Evolutionary conservation across 2,329 filamentous ascomycete species (phyloP).

Genomic region (Fusarium longipes): DNA sequence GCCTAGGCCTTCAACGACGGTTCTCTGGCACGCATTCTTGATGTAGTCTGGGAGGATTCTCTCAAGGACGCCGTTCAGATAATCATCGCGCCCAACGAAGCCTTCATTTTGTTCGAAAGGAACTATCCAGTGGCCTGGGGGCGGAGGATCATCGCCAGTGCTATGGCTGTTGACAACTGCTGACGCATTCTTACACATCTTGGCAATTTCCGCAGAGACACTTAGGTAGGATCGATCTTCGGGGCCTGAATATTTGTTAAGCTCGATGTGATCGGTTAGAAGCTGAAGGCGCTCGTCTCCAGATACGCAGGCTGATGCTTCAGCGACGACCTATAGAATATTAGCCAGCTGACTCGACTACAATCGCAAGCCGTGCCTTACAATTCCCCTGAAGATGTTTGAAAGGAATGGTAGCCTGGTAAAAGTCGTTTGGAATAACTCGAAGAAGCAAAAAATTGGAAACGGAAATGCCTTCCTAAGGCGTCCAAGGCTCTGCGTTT

Average conservation of each 20-base stretch:
- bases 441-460: background rate
- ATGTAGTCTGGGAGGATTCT: rapidly evolving
- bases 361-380: background rate
- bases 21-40: background rate
- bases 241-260: background rate
- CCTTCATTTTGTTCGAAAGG: background rate
- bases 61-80: background rate
- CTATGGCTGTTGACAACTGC: too few species aligned
- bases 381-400: background rate
- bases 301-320: background rate
- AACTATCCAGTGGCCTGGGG: background rate
- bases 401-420: background rate
- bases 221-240: background rate
- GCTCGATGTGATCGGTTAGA: background rate
- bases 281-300: background rate
- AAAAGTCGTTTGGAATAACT: background rate
- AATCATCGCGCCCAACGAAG: background rate
- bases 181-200: background rate
- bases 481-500: background rate
- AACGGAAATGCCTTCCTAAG: background rate
- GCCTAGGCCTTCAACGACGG: background rate
- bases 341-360: background rate
- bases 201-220: background rate
- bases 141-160: background rate
- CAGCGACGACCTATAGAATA: background rate